phyloP scores from a whole-genome alignment of 305 asterid species.

The Caryopteris hybrid region DNA sequence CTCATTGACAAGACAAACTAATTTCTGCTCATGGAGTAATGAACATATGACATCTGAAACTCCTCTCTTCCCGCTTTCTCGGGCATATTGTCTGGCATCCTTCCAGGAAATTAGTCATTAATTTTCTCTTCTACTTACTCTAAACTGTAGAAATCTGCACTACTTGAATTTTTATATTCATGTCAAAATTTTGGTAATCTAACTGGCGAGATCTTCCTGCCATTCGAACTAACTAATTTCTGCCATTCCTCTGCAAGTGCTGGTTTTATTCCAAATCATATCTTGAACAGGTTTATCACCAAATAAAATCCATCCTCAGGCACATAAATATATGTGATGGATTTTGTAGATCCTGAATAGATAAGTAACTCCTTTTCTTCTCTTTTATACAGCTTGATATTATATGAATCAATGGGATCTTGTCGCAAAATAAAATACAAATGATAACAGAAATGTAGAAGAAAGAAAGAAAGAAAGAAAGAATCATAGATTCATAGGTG shows the following conservation, averaged over 20 bases:
- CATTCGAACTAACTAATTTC: background rate
- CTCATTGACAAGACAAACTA: background rate
- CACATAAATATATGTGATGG: background rate
- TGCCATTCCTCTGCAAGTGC: background rate
- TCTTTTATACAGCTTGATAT: background rate
- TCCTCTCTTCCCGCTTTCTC: background rate
- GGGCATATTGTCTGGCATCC: background rate
- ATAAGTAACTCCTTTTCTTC: background rate
- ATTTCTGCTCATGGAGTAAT: background rate
- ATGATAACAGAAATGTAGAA: too few species aligned
- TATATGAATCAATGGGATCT: too few species aligned
- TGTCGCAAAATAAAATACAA: too few species aligned
- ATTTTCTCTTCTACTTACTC: background rate
- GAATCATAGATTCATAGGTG: too few species aligned
- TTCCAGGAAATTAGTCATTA: background rate
- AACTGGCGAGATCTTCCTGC: background rate
- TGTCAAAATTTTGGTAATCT: background rate
- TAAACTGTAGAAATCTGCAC: background rate
- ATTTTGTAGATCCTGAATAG: background rate
- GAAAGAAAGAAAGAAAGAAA: too few species aligned
- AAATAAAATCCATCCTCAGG: background rate
- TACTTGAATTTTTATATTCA: background rate
- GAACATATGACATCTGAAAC: background rate
- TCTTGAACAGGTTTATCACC: background rate
- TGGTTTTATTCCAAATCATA: background rate